A percentile compares a stretch with the other conserved stretches of the same genome.
These are phyloP conservation scores for Phaeosphaeriaceae sp. DNA, from an alignment of 2,329 filamentous ascomycete species.

Conservation along the genomic window DNA sequence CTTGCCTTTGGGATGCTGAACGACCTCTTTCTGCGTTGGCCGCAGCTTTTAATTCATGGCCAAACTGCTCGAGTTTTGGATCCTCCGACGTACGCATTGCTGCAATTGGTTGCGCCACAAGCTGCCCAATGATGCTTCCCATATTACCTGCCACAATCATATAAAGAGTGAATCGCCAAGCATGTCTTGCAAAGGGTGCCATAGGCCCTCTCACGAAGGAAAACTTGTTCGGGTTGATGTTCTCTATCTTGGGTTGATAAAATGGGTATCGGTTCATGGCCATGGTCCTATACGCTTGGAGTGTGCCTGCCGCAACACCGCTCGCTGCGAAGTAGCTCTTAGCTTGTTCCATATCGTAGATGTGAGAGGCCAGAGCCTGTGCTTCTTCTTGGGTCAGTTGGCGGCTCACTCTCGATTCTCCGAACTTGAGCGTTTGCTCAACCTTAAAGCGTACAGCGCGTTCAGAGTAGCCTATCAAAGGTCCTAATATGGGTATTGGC, in stretches of 20 bases:
- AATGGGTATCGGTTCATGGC: slow-evolving; percentile 51
- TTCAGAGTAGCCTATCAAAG: slow-evolving; percentile 37
- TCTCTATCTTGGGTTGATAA: slow-evolving; percentile 47
- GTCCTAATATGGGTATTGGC: slow-evolving; percentile 44
- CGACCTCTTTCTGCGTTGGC: slow-evolving; percentile 17
- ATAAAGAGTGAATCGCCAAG: slow-evolving; percentile 37
- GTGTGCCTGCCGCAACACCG: slow-evolving; percentile 40
- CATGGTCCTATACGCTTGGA: slow-evolving; percentile 44
- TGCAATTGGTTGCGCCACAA: slow-evolving; percentile 41
- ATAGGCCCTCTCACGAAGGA: slow-evolving; percentile 39
- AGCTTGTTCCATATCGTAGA: slow-evolving; percentile 46
- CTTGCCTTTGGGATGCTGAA: slow-evolving; percentile 17
- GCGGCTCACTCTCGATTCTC: slow-evolving; percentile 44
- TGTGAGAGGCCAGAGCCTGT: slow-evolving; percentile 51
- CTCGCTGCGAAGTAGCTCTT: slow-evolving; percentile 48
- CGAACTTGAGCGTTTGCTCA: slow-evolving; percentile 40
- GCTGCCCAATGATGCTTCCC: slow-evolving; percentile 43
- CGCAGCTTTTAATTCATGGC: slow-evolving; percentile 40
- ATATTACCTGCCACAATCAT: slow-evolving; percentile 33
- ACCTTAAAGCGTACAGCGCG: slow-evolving; percentile 35
- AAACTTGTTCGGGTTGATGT: slow-evolving; percentile 50
- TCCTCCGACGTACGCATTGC: slow-evolving; percentile 47
- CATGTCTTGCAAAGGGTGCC: slow-evolving; percentile 38
- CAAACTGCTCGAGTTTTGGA: slow-evolving; percentile 50
- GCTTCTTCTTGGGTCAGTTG: slow-evolving; percentile 50